Base-by-base conservation (phyloP, 225 moss, liverwort and hornwort genomes). In the Pleurozium schreberi region DNA sequence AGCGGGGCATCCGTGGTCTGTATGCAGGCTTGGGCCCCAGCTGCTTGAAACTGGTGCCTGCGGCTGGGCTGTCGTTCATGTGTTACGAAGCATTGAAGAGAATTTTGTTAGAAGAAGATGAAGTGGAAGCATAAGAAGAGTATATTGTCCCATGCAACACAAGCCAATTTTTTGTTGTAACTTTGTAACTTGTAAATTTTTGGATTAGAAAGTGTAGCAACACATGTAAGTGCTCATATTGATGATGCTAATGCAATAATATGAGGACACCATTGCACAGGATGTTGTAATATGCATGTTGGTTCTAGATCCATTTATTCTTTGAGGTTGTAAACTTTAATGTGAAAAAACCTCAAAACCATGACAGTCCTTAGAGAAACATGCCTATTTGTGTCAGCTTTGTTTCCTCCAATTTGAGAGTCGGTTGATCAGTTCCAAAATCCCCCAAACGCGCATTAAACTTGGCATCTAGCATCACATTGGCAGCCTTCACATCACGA, bases 31-130 rank as follows among this genome's bases (percentile, higher is more conserved):
- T 96, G 30, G 96, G 96, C 30, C 95, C 96, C 69, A 96, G 95
- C 84, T 96, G 96, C 90, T 92, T 95, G 86, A 96, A 95, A 88
- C 84, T 95, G 81, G 93, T 96, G 87, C 95, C 96, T 23, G 96
- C 95, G 40, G 96, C 96, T 47, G 96, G 96, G 23, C 92, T 96
- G 62, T 96, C 96, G 30, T 95, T 96, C 87, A 96, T 95, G 95
- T 95, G 95, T 88, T 95, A 96, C n/a, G 95, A 96, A 92, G 94
- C 94, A 77, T 87, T 95, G 92, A 96, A 95, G 81, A 91, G 91
- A 89, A 89, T 95, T 86, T 91, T 95, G 71, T 90, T 94, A 89
- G 96, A 95, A 87, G 95, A 96, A 90, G 95, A 96, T 52, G 89
- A 94, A 92, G 88, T 92, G 77, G 81, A 85, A 84, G 65, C 60